A percentile compares a stretch with the other conserved stretches of the same genome.
Evolutionary conservation across 805 yeast species (phyloP).

Genomic region (Pichia scutulata): DNA sequence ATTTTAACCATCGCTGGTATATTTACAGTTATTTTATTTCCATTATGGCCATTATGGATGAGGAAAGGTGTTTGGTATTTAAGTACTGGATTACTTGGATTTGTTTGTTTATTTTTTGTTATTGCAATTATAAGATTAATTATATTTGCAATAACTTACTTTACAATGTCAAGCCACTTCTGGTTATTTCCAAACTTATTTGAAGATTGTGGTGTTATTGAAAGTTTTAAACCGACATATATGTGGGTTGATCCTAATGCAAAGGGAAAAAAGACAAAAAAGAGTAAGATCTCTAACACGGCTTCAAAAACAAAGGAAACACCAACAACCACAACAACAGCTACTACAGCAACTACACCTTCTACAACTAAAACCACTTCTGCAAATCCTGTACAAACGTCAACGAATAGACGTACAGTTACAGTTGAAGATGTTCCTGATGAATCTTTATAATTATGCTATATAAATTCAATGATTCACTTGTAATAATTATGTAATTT

Average conservation of each 20-base stretch:
- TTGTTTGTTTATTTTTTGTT: conserved; percentile 67
- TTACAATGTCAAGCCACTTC: conserved; percentile 62
- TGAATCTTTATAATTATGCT: not conserved
- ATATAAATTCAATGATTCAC: not conserved
- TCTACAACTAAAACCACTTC: not conserved
- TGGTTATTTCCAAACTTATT: conserved; percentile 96
- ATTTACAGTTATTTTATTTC: conserved; percentile 67
- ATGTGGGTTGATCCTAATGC: conserved; percentile 52
- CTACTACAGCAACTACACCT: conserved; percentile 4
- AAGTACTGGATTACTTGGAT: conserved; percentile 66
- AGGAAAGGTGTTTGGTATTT: conserved; percentile 86
- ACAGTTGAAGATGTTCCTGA: conserved; percentile 20
- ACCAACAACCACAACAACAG: conserved; percentile 4
- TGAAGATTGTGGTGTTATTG: conserved; percentile 90
- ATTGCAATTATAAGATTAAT: conserved; percentile 75
- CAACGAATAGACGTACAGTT: conserved; percentile 18
- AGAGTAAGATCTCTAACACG: not conserved
- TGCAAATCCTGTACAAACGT: not conserved
- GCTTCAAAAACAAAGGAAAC: not conserved
- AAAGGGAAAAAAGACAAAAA: conserved; percentile 15
- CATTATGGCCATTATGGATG: conserved; percentile 91
- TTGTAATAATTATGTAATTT: not conserved
- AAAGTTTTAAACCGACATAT: conserved; percentile 84
- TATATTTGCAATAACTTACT: conserved; percentile 51
- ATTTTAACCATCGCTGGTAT: conserved; percentile 58